Percentiles rank a stretch among this genome's conserved stretches.
phyloP scores from a whole-genome alignment of 2,329 filamentous ascomycete species.

The Colletotrichum echinochloae region DNA sequence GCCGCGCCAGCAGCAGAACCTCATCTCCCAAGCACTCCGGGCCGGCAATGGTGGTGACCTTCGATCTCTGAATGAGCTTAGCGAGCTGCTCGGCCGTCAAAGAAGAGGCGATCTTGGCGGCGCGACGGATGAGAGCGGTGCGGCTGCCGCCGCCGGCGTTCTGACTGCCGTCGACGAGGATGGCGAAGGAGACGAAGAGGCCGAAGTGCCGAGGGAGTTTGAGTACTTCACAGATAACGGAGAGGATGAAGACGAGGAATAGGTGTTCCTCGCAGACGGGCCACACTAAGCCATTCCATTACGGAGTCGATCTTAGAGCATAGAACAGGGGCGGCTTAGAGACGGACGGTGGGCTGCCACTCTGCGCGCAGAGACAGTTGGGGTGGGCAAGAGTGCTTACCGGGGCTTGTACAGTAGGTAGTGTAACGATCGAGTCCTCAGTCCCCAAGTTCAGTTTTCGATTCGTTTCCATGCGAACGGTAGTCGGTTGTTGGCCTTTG shows the following conservation, averaged over 20 bases:
- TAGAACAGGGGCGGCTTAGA: constrained; percentile 23
- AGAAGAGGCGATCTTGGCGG: constrained; percentile 42
- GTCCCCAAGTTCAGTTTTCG: not conserved
- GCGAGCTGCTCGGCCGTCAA: constrained; percentile 55
- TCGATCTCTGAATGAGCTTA: constrained; percentile 55
- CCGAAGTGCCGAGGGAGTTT: constrained; percentile 76
- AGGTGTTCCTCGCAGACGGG: not conserved
- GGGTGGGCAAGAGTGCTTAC: constrained; percentile 8
- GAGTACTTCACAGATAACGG: constrained; percentile 81
- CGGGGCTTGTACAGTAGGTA: constrained; percentile 16
- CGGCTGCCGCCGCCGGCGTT: constrained; percentile 81
- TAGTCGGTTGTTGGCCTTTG: not conserved
- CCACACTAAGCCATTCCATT: constrained; percentile 16
- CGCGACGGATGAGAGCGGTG: constrained; percentile 66
- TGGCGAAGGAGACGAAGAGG: constrained; percentile 78
- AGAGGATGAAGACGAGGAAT: constrained; percentile 57
- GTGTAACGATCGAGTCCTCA: constrained; percentile 29
- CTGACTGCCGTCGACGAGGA: constrained; percentile 91
- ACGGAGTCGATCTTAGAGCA: constrained; percentile 31
- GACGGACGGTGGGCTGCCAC: not conserved
- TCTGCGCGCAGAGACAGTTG: constrained; percentile 3
- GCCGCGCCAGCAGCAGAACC: constrained; percentile 46
- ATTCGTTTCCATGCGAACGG: not conserved
- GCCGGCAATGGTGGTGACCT: constrained; percentile 45
- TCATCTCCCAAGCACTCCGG: constrained; percentile 46